Conservation (phyloP, 768 basidiomycete genomes). For the Jaapia argillacea region DNA sequence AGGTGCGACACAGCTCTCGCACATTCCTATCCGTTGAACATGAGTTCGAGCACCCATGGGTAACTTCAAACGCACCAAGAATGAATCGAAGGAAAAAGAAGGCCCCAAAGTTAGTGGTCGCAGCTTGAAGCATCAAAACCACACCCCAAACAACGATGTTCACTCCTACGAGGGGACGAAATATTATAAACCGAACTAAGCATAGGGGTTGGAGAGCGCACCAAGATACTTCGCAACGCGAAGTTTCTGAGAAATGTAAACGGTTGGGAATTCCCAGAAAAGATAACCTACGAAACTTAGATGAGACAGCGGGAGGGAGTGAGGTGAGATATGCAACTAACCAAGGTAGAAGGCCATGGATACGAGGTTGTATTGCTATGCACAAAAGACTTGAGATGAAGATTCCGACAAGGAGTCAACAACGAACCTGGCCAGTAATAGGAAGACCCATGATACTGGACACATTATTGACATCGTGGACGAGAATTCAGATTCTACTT, state of each 20-base stretch:
- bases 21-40: constrained; percentile 38
- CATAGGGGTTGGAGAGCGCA: constrained; percentile 13
- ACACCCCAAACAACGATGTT: constrained; percentile 55
- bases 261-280: constrained; percentile 55
- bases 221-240: constrained; percentile 54
- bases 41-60: neutral
- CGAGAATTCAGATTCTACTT: neutral
- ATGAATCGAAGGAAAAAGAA: constrained; percentile 57
- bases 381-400: neutral
- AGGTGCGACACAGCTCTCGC: constrained; percentile 55
- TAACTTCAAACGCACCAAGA: constrained; percentile 28
- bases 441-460: constrained; percentile 56
- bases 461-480: neutral
- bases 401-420: no score
- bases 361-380: constrained; percentile 50
- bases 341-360: constrained; percentile 58
- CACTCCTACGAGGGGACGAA: constrained; percentile 22
- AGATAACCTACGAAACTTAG: constrained; percentile 32
- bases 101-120: constrained; percentile 42
- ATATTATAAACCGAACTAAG: neutral
- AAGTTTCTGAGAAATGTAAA: constrained; percentile 54
- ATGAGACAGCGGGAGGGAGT: neutral
- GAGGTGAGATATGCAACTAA: constrained; percentile 9
- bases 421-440: constrained; percentile 43
- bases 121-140: constrained; percentile 50